phyloP scores from a whole-genome alignment of 768 basidiomycete genomes.

The Suillus discolor region DNA sequence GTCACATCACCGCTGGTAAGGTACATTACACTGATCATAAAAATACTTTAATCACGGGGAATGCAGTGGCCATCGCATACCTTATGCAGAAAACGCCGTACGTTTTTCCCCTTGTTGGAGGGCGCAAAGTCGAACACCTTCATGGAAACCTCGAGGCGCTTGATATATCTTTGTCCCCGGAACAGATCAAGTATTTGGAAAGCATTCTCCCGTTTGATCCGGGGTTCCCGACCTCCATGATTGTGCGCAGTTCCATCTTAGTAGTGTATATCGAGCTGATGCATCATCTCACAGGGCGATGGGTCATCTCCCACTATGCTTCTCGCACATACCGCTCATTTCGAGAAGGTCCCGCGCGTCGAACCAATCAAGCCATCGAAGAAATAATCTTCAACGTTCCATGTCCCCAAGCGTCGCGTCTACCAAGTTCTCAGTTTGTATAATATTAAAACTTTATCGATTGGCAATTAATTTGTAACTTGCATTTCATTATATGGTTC shows the following conservation, averaged over 20 bases:
- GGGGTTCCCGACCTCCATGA: conserved; percentile 35
- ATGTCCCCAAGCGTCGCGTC: not conserved
- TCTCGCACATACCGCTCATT: conserved; percentile 5
- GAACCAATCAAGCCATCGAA: conserved; percentile 6
- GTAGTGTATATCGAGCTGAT: not conserved
- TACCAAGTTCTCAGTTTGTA: not conserved
- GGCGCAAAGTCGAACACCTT: conserved; percentile 41
- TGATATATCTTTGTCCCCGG: conserved; percentile 31
- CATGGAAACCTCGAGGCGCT: conserved; percentile 39
- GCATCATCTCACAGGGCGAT: conserved; percentile 5
- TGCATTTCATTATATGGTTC: not conserved
- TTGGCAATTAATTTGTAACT: not conserved
- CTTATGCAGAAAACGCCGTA: conserved; percentile 43
- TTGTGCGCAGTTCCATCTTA: conserved; percentile 24
- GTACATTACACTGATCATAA: not conserved
- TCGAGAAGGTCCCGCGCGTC: conserved; percentile 12
- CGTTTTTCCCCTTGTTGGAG: conserved; percentile 39
- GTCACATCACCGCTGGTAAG: conserved; percentile 41
- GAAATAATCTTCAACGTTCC: not conserved
- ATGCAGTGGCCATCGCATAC: conserved; percentile 39
- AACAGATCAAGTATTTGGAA: conserved; percentile 37
- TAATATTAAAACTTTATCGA: not conserved
- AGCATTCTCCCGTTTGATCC: conserved; percentile 31
- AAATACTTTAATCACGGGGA: not conserved
- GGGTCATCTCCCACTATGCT: conserved; percentile 1